Evolutionary conservation across 2,329 filamentous ascomycete genomes (phyloP).

Genomic region (Penicillium sp.): DNA sequence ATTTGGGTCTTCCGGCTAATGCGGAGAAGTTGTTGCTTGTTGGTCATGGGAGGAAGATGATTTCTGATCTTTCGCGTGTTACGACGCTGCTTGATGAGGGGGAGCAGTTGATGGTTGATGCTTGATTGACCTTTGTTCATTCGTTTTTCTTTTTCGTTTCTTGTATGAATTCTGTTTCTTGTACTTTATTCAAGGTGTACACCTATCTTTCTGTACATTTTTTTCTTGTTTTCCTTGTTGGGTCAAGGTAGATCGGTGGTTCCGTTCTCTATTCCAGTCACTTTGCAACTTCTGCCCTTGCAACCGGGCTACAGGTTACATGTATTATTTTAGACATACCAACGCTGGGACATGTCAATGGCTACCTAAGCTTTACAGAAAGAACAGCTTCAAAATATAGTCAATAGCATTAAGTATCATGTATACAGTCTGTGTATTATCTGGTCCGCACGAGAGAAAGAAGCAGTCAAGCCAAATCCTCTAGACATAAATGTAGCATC

Average conservation of each 20-base stretch:
- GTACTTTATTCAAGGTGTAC: constrained; percentile 8
- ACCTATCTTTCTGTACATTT: constrained; percentile 13
- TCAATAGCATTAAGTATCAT: constrained; percentile 32
- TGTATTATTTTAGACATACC: neutral
- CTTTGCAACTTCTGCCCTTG: neutral
- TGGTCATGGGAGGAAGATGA: constrained; percentile 78
- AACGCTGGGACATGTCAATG: no score
- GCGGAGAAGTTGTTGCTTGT: constrained; percentile 93
- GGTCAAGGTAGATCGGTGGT: neutral
- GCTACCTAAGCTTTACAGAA: constrained; percentile 2
- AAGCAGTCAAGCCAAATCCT: constrained; percentile 21
- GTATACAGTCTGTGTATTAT: constrained; percentile 28
- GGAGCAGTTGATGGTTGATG: constrained; percentile 79
- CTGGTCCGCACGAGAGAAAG: constrained; percentile 17
- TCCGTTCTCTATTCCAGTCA: constrained; percentile 1
- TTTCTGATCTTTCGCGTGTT: constrained; percentile 78
- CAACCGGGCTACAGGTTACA: no score
- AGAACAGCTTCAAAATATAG: constrained; percentile 10
- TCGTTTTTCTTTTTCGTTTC: neutral
- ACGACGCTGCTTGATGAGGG: constrained; percentile 88
- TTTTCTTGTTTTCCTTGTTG: neutral
- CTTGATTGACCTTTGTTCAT: constrained; percentile 21
- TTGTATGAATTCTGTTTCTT: constrained; percentile 9
- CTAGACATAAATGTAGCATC: constrained; percentile 30
- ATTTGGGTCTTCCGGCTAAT: constrained; percentile 87